Conservation (phyloP, 345 rosid genomes). For the Hibiscus mutabilis region DNA sequence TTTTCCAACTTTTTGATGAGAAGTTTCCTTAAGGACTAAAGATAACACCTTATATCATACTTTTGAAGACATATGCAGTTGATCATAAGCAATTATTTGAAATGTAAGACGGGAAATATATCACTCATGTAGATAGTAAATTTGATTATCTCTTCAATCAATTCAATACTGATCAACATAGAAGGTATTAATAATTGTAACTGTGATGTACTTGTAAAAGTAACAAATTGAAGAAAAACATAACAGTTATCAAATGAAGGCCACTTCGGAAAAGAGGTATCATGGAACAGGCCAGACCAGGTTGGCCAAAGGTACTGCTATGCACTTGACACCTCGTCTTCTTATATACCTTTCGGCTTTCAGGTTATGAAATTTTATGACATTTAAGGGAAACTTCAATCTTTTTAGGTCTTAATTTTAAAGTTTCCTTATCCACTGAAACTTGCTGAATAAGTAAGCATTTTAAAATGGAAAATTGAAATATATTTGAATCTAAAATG, state of each 20-base stretch:
- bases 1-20: background rate
- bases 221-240: background rate
- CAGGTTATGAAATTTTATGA: background rate
- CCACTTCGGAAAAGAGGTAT: background rate
- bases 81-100: background rate
- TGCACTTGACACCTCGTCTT: background rate
- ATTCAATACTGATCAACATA: background rate
- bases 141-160: background rate
- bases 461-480: background rate
- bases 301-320: background rate
- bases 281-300: background rate
- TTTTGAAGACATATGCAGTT: background rate
- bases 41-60: background rate
- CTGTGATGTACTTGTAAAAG: background rate
- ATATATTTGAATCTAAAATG: background rate
- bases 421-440: background rate
- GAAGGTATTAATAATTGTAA: background rate
- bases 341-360: background rate
- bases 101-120: background rate
- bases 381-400: background rate
- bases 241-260: conserved; percentile 2
- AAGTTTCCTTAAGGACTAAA: background rate
- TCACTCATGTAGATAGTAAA: background rate
- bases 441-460: background rate
- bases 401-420: background rate